A percentile compares a stretch with the other conserved stretches of the same genome.
These are phyloP conservation scores for Aquilaria yunnanensis DNA, from an alignment of 345 rosid species.

Conservation along the genomic window DNA sequence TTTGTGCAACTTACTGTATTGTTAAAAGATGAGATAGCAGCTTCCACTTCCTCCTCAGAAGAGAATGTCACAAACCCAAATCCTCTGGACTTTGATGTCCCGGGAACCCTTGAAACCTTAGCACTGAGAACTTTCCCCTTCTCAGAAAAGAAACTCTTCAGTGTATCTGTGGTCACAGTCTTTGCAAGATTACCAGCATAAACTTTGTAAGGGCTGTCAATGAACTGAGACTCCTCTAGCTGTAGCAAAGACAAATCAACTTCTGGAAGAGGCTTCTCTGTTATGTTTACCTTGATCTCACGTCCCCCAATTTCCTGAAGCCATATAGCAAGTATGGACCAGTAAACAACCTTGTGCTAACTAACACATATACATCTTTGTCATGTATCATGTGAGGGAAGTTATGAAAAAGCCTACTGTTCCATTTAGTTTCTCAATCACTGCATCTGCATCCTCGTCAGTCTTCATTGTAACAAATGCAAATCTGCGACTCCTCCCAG, in stretches of 20 bases:
- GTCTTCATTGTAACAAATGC: slow-evolving; percentile 88
- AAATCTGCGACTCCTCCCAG: slow-evolving; percentile 72
- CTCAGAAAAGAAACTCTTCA: slow-evolving; percentile 58
- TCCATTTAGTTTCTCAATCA: slow-evolving; percentile 74
- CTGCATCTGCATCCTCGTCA: slow-evolving; percentile 76
- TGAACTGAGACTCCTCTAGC: slow-evolving; percentile 60
- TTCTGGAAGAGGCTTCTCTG: slow-evolving; percentile 59
- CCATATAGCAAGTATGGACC: background rate
- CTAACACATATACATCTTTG: background rate
- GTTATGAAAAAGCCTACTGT: slow-evolving; percentile 34
- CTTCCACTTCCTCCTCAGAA: slow-evolving; percentile 67
- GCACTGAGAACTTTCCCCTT: slow-evolving; percentile 77
- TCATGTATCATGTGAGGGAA: background rate
- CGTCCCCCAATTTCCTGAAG: slow-evolving; percentile 75
- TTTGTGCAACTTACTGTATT: slow-evolving; percentile 51
- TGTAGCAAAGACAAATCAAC: slow-evolving; percentile 46
- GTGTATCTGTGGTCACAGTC: slow-evolving; percentile 59
- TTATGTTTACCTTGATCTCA: slow-evolving; percentile 74
- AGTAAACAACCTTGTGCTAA: background rate
- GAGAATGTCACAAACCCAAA: slow-evolving; percentile 88
- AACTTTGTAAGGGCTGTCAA: slow-evolving; percentile 67
- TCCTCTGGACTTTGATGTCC: slow-evolving; percentile 79
- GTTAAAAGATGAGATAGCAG: slow-evolving; percentile 67
- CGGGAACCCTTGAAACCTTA: slow-evolving; percentile 73
- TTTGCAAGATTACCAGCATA: slow-evolving; percentile 90